Conservation (phyloP, 495 filamentous ascomycete genomes). For the Xylaria longipes region DNA sequence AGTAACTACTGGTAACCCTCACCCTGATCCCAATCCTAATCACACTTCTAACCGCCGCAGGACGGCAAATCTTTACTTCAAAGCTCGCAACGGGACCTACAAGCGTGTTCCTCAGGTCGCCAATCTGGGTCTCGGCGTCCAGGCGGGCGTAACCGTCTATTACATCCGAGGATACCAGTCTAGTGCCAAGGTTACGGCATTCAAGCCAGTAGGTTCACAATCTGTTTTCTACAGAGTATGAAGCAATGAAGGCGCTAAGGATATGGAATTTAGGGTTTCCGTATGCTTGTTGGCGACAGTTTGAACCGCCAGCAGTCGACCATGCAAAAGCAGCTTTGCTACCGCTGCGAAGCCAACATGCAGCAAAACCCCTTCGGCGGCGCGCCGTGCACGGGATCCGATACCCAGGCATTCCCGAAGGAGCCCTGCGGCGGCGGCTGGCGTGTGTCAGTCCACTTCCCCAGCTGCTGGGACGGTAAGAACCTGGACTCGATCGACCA, state of each 20-base stretch:
- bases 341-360: slow-evolving; percentile 55
- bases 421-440: slow-evolving; percentile 54
- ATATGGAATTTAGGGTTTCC: slow-evolving; percentile 42
- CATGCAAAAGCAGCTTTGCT: slow-evolving; percentile 53
- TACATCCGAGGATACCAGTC: slow-evolving; percentile 57
- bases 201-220: slow-evolving; percentile 45
- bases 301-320: slow-evolving; percentile 37
- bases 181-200: slow-evolving; percentile 53
- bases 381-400: slow-evolving; percentile 57
- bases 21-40: slow-evolving; percentile 29
- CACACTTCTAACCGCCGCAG: not conserved
- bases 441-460: slow-evolving; percentile 57
- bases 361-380: slow-evolving; percentile 57
- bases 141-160: slow-evolving; percentile 55
- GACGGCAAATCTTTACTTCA: slow-evolving; percentile 43
- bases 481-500: slow-evolving; percentile 61
- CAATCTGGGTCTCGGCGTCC: slow-evolving; percentile 50
- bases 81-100: slow-evolving; percentile 52
- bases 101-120: slow-evolving; percentile 56
- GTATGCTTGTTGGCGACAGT: slow-evolving; percentile 52
- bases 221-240: slow-evolving; percentile 28
- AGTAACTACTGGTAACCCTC: slow-evolving; percentile 55
- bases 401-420: slow-evolving; percentile 52
- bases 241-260: slow-evolving; percentile 27
- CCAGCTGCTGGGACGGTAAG: slow-evolving; percentile 62